Evolutionary conservation across 108 stramenopile species (phyloP).

Genomic region (Nitzschia sp.): DNA sequence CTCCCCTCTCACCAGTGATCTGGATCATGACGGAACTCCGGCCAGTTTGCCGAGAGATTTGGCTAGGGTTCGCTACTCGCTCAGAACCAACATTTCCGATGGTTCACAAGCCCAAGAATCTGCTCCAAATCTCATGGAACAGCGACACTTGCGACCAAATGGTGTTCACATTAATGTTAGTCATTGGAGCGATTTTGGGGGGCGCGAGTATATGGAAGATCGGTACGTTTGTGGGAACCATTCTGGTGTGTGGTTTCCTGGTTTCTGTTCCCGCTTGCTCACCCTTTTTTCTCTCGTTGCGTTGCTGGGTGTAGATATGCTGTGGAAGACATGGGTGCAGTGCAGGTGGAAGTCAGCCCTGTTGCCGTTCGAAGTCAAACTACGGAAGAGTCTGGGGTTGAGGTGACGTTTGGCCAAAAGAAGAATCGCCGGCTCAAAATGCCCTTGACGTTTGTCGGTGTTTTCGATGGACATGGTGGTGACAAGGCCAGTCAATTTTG

Average conservation of each 20-base stretch:
- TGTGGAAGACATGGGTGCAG: conserved; percentile 77
- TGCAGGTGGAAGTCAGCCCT: conserved; percentile 62
- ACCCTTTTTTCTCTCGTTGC: not conserved
- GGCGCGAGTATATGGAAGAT: conserved; percentile 85
- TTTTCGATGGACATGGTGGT: conserved; percentile 97
- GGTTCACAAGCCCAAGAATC: conserved; percentile 59
- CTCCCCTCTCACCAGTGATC: conserved; percentile 28
- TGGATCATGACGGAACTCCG: conserved; percentile 30
- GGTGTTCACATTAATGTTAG: conserved; percentile 64
- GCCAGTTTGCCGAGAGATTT: conserved; percentile 42
- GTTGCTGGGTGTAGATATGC: conserved; percentile 49
- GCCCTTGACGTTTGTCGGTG: conserved; percentile 65
- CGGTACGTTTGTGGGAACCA: conserved; percentile 36
- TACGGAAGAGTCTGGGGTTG: conserved; percentile 23
- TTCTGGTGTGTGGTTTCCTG: not conserved
- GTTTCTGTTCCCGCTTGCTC: not conserved
- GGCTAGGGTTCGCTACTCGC: conserved; percentile 56
- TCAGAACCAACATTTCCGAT: conserved; percentile 72
- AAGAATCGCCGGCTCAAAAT: conserved; percentile 50
- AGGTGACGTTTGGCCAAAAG: conserved; percentile 39
- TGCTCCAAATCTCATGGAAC: conserved; percentile 57
- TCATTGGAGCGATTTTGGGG: conserved; percentile 83
- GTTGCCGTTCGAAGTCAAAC: conserved; percentile 26
- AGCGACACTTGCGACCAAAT: conserved; percentile 68
- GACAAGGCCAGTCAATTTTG: conserved; percentile 88